Evolutionary conservation across 1,284 basidiomycete genomes (phyloP).

Genomic region (Hypsizygus ulmarius): DNA sequence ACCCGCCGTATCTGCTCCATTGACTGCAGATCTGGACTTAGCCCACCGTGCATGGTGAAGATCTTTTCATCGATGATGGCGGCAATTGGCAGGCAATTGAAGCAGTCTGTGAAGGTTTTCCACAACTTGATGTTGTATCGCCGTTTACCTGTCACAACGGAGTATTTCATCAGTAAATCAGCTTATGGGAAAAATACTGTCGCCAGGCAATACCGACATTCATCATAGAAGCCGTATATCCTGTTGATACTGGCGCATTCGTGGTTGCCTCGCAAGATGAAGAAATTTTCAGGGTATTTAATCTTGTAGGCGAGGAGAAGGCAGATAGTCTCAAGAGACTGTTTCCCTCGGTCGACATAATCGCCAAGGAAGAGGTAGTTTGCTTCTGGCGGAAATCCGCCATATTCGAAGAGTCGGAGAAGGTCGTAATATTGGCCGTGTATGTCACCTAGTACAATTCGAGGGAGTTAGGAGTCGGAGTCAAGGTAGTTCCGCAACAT

Average conservation of each 20-base stretch:
- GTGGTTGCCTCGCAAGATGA: conserved; percentile 92
- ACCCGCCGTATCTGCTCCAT: conserved; percentile 99
- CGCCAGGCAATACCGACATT: conserved; percentile 63
- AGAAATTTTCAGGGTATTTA: conserved; percentile 98
- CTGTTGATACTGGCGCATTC: conserved; percentile 95
- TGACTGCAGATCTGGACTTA: conserved; percentile 96
- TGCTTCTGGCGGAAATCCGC: conserved; percentile 93
- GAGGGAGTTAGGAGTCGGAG: conserved; percentile 5
- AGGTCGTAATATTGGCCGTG: conserved; percentile 97
- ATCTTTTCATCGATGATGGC: conserved; percentile 98
- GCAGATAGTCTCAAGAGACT: conserved; percentile 92
- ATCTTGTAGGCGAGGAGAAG: conserved; percentile 92
- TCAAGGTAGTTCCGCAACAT: conserved; percentile 34
- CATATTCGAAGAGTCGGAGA: conserved; percentile 91
- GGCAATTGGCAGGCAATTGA: conserved; percentile 94
- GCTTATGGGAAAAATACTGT: not conserved
- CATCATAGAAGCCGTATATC: conserved; percentile 96
- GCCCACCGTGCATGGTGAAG: conserved; percentile 91
- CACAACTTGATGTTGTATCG: conserved; percentile 97
- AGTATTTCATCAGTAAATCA: conserved; percentile 10
- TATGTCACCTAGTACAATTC: conserved; percentile 69
- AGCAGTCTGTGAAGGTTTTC: conserved; percentile 98
- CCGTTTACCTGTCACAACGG: conserved; percentile 73
- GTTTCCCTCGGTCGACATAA: conserved; percentile 95
- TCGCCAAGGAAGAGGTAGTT: conserved; percentile 96